Conservation (phyloP, 768 basidiomycete genomes). For the Rhodotorula graminis region DNA sequence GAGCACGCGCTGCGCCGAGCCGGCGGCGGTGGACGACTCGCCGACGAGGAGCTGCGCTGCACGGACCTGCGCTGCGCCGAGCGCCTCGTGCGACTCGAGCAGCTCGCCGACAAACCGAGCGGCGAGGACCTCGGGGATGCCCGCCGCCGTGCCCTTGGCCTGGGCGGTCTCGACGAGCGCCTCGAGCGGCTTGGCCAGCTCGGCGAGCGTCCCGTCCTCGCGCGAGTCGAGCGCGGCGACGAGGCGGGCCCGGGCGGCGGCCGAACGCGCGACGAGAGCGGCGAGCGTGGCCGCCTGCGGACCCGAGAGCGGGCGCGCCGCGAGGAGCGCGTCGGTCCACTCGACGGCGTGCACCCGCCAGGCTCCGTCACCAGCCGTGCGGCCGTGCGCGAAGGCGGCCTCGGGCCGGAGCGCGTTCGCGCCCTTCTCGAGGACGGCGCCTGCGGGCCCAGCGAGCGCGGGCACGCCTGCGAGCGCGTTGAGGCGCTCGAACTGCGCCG, state of each 20-base stretch:
- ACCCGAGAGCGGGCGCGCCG: background rate
- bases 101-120: background rate
- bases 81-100: background rate
- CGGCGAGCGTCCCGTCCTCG: background rate
- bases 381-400: background rate
- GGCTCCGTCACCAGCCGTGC: too few species aligned
- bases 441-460: background rate
- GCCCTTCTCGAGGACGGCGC: constrained; percentile 16
- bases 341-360: constrained; percentile 6
- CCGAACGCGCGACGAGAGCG: constrained; percentile 20
- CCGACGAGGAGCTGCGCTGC: background rate
- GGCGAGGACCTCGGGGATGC: background rate
- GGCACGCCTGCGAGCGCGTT: constrained; percentile 3
- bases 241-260: constrained; percentile 8
- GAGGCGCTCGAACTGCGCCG: constrained; percentile 14
- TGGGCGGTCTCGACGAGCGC: constrained; percentile 20
- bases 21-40: background rate
- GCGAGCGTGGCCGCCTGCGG: constrained; percentile 13
- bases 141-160: background rate
- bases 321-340: constrained; percentile 29
- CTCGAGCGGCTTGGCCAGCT: constrained; percentile 7
- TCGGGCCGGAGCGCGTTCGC: constrained; percentile 14
- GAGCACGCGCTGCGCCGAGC: background rate
- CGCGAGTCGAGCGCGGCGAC: background rate
- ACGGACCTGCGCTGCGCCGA: background rate